Evolutionary conservation across 768 basidiomycete species (phyloP).

Genomic region (Roridomyces roridus): DNA sequence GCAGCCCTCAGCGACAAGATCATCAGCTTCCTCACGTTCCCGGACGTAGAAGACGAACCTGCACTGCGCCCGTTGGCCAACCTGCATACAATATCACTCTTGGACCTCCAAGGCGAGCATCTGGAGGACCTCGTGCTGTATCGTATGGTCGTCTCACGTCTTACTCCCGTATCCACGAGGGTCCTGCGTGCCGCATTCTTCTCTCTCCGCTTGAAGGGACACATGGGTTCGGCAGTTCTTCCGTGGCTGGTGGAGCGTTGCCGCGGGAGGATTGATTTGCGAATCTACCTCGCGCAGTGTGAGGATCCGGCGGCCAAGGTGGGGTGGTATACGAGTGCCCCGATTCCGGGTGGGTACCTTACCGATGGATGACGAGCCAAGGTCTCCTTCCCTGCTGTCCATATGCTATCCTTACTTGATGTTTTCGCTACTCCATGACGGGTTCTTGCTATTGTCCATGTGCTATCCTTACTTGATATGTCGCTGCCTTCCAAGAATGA

Average conservation of each 20-base stretch:
- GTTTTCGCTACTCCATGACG: too few relatives aligned
- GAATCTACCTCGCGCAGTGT: conserved; percentile 14
- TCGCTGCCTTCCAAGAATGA: not conserved
- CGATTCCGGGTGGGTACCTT: conserved; percentile 23
- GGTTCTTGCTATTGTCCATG: not conserved
- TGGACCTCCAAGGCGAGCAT: conserved; percentile 9
- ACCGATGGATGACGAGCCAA: conserved; percentile 14
- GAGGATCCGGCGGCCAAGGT: not conserved
- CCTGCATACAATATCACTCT: conserved; percentile 10
- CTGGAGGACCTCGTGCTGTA: conserved; percentile 21
- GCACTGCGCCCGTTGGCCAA: conserved; percentile 10
- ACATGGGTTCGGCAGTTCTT: conserved; percentile 17
- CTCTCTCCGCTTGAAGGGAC: conserved; percentile 16
- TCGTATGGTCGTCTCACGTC: conserved; percentile 22
- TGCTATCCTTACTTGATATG: too few relatives aligned
- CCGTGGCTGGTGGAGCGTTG: conserved; percentile 24
- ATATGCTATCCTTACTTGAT: too few relatives aligned
- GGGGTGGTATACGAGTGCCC: conserved; percentile 22
- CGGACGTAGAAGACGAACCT: not conserved
- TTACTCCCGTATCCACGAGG: not conserved
- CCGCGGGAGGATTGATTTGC: conserved; percentile 16
- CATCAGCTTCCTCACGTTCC: conserved; percentile 19
- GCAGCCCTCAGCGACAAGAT: conserved; percentile 15
- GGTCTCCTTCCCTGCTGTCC: not conserved
- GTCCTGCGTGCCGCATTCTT: conserved; percentile 15